These are phyloP conservation scores for Colletotrichum cereale DNA, from an alignment of 2,329 filamentous ascomycete species.

Conservation along the genomic window DNA sequence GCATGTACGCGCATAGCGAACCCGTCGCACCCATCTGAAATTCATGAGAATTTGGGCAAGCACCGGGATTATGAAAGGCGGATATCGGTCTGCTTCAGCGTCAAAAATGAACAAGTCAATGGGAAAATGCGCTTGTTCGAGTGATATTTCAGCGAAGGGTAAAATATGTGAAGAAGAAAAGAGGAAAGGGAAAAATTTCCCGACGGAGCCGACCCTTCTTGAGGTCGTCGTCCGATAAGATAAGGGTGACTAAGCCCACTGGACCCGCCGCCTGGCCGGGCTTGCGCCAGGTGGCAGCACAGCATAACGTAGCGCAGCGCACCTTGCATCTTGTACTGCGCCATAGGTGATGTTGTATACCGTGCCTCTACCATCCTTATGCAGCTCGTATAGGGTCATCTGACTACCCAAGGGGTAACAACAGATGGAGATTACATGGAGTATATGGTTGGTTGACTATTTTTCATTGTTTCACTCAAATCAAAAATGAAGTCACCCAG, in stretches of 20 bases:
- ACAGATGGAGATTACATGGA: neutral
- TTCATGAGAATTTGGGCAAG: constrained; percentile 52
- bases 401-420: neutral
- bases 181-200: constrained; percentile 23
- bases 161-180: constrained; percentile 60
- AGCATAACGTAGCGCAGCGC: too few species aligned
- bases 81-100: constrained; percentile 66
- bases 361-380: constrained; percentile 10
- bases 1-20: constrained; percentile 74
- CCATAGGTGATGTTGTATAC: neutral
- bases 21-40: constrained; percentile 62
- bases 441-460: neutral
- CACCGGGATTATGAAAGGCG: constrained; percentile 73
- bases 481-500: neutral
- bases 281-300: neutral
- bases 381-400: constrained; percentile 17
- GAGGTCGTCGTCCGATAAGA: constrained; percentile 33
- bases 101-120: constrained; percentile 59
- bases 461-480: neutral
- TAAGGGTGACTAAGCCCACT: constrained; percentile 29
- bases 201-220: constrained; percentile 16
- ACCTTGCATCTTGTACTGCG: neutral
- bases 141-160: constrained; percentile 57
- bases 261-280: neutral
- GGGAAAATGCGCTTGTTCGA: constrained; percentile 48